These are phyloP conservation scores for Fagopyrum esculentum DNA, from an alignment of 148 eudicot species.

Conservation along the genomic window DNA sequence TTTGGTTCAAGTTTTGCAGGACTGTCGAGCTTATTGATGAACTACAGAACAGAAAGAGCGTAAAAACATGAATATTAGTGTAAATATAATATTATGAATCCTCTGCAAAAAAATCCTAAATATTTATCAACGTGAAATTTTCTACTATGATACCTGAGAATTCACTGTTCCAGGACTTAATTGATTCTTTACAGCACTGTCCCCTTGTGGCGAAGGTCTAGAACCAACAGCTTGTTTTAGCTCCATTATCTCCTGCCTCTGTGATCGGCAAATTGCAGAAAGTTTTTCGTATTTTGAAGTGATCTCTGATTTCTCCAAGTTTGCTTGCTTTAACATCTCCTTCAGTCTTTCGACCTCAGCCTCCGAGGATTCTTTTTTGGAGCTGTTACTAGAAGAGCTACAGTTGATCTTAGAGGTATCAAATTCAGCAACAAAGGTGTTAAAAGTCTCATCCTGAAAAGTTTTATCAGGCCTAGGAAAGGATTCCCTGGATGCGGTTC, in stretches of 20 bases:
- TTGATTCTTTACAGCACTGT: conserved; percentile 31
- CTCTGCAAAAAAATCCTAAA: background rate
- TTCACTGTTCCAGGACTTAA: conserved; percentile 30
- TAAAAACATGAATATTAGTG: background rate
- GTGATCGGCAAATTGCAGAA: conserved; percentile 77
- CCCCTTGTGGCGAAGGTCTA: conserved; percentile 49
- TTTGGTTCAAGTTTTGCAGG: conserved; percentile 43
- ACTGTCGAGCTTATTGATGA: conserved; percentile 37
- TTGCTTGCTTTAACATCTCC: conserved; percentile 67
- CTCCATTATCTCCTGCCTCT: conserved; percentile 92
- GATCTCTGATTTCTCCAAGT: conserved; percentile 67
- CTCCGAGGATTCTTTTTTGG: conserved; percentile 33
- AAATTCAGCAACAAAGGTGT: conserved; percentile 82
- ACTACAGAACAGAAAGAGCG: background rate
- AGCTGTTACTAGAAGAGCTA: conserved; percentile 24
- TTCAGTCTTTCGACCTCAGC: conserved; percentile 67
- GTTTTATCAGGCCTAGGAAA: conserved; percentile 28
- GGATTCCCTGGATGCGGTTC: conserved; percentile 20
- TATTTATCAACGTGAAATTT: background rate
- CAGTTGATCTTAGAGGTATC: conserved; percentile 50
- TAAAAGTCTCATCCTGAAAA: conserved; percentile 52
- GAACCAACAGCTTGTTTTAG: conserved; percentile 74
- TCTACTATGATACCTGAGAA: conserved; percentile 39
- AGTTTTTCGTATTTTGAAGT: conserved; percentile 88
- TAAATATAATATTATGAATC: background rate